phyloP scores from a whole-genome alignment of 257 asterid genomes.

The Capsicum pubescens region DNA sequence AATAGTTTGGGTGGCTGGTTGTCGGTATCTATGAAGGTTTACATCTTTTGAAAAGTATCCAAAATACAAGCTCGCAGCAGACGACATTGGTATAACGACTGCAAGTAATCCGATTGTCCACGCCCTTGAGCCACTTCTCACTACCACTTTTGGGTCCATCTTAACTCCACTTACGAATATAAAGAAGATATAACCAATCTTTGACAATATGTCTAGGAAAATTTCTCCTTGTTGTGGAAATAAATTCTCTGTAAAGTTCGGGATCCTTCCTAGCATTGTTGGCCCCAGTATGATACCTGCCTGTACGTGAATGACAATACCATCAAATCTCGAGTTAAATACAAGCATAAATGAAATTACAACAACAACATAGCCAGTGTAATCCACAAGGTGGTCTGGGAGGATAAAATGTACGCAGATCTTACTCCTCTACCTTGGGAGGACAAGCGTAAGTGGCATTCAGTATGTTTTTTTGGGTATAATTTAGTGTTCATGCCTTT shows the following conservation, averaged over 20 bases:
- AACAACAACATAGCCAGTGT: neutral
- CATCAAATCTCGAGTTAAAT: neutral
- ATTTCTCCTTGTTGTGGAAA: conserved; percentile 72
- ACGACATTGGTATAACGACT: conserved; percentile 47
- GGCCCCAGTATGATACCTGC: conserved; percentile 89
- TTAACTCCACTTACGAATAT: conserved; percentile 87
- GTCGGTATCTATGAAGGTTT: conserved; percentile 45
- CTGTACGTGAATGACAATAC: conserved; percentile 42
- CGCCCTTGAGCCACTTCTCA: conserved; percentile 70
- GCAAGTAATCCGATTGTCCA: conserved; percentile 76
- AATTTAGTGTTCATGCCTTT: too few relatives aligned
- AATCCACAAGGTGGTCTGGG: neutral
- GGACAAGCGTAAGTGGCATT: neutral
- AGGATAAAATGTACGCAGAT: neutral
- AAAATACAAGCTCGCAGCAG: conserved; percentile 32
- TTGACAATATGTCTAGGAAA: conserved; percentile 66
- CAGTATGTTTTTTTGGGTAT: neutral
- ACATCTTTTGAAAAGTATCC: neutral
- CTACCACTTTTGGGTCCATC: conserved; percentile 76
- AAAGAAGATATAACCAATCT: conserved; percentile 78
- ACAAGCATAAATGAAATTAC: neutral
- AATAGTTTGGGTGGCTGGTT: conserved; percentile 50
- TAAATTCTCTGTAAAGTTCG: conserved; percentile 25
- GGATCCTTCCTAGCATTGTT: conserved; percentile 56
- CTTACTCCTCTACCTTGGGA: neutral